Evolutionary conservation across 768 basidiomycete genomes (phyloP).

Genomic region (Tylopilus balloui): DNA sequence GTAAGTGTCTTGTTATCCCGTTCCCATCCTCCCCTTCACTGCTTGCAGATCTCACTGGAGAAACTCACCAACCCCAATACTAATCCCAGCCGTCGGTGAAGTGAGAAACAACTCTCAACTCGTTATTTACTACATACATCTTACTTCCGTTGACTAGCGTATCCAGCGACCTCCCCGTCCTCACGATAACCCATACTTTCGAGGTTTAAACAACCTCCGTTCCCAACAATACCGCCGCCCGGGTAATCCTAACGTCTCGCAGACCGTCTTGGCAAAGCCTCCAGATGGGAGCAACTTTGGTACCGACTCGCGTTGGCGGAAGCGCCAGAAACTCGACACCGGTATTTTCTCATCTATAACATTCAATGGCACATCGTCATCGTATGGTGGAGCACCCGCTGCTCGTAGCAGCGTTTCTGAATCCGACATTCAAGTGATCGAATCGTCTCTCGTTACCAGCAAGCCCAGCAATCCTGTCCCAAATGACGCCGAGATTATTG

Average conservation of each 20-base stretch:
- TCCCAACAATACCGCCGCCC: background rate
- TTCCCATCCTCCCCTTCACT: constrained; percentile 6
- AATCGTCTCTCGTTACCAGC: background rate
- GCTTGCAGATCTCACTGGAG: constrained; percentile 15
- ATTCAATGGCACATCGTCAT: constrained; percentile 5
- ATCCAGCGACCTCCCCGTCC: background rate
- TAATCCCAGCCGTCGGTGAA: constrained; percentile 6
- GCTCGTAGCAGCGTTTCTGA: constrained; percentile 7
- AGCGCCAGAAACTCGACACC: constrained; percentile 23
- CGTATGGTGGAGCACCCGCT: background rate
- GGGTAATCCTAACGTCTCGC: constrained; percentile 24
- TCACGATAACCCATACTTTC: constrained; percentile 17
- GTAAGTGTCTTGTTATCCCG: constrained; percentile 15
- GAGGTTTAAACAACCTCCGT: background rate
- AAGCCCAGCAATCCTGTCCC: background rate
- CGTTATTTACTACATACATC: background rate
- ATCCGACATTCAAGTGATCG: constrained; percentile 22
- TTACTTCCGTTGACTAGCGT: constrained; percentile 11
- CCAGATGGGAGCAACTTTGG: background rate
- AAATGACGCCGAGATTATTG: constrained; percentile 22
- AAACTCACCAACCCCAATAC: constrained; percentile 21
- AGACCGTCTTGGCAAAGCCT: constrained; percentile 20
- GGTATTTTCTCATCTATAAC: background rate
- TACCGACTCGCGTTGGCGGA: constrained; percentile 8
- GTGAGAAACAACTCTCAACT: constrained; percentile 12